Evolutionary conservation across 2,329 filamentous ascomycete genomes (phyloP).

Genomic region (Monosporascus ibericus): DNA sequence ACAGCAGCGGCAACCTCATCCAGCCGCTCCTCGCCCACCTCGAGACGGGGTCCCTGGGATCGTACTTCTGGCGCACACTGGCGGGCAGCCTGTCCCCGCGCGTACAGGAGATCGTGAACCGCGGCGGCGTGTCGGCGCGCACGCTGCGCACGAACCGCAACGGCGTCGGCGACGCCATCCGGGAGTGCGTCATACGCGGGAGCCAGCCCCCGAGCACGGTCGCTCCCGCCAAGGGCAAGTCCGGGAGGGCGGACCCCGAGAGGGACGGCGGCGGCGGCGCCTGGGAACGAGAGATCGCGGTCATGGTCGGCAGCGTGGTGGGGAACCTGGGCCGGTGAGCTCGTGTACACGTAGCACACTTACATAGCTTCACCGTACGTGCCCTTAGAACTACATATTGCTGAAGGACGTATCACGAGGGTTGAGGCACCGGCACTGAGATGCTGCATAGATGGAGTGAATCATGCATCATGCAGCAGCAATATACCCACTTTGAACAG

Average conservation of each 20-base stretch:
- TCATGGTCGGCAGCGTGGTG: constrained; percentile 85
- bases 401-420: no score
- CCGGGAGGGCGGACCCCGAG: constrained; percentile 33
- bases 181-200: constrained; percentile 76
- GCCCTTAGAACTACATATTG: no score
- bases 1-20: constrained; percentile 48
- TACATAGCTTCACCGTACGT: no score
- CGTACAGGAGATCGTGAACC: constrained; percentile 77
- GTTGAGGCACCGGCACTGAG: no score
- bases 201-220: constrained; percentile 59
- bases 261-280: constrained; percentile 43
- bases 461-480: no score
- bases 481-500: no score
- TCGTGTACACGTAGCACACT: background rate
- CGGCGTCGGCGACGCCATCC: constrained; percentile 68
- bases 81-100: constrained; percentile 69
- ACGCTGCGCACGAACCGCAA: constrained; percentile 72
- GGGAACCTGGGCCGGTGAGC: constrained; percentile 43
- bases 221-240: constrained; percentile 34
- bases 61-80: constrained; percentile 89
- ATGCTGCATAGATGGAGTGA: no score
- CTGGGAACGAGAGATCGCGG: constrained; percentile 89
- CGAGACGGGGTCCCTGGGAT: constrained; percentile 80
- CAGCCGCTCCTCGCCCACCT: constrained; percentile 68
- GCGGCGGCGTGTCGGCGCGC: constrained; percentile 77